Conservation (phyloP, 139 green algal species). For the Diplosphaera chodatii region DNA sequence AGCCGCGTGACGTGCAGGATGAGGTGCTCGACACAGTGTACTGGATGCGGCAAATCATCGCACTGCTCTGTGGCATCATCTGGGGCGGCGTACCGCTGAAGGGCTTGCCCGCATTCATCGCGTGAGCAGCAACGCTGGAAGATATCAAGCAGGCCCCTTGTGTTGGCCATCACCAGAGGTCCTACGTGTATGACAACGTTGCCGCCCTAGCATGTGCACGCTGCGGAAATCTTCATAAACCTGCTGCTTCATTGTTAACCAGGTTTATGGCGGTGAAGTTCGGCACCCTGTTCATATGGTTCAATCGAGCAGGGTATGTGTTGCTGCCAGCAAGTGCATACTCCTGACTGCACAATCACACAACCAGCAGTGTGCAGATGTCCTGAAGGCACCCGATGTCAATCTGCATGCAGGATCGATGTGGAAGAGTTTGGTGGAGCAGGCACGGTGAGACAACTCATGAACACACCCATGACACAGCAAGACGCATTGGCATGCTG, state of each 20-base stretch:
- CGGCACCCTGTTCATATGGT: neutral
- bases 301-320: neutral
- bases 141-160: no score
- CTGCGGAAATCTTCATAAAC: no score
- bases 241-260: no score
- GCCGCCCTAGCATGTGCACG: no score
- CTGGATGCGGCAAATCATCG: neutral
- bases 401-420: neutral
- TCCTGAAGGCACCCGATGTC: no score
- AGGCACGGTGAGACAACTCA: neutral
- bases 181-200: no score
- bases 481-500: no score
- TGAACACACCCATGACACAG: no score
- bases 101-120: neutral
- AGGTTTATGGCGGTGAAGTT: neutral
- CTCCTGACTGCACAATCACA: no score
- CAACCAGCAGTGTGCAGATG: no score
- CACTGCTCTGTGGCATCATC: neutral
- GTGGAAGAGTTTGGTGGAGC: neutral
- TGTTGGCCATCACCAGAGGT: no score
- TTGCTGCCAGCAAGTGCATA: no score
- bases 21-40: neutral
- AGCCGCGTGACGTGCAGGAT: neutral
- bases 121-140: neutral
- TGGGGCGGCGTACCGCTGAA: neutral